Conservation (phyloP, 176 grass and related monocot genomes). For the Oryza longistaminata region DNA sequence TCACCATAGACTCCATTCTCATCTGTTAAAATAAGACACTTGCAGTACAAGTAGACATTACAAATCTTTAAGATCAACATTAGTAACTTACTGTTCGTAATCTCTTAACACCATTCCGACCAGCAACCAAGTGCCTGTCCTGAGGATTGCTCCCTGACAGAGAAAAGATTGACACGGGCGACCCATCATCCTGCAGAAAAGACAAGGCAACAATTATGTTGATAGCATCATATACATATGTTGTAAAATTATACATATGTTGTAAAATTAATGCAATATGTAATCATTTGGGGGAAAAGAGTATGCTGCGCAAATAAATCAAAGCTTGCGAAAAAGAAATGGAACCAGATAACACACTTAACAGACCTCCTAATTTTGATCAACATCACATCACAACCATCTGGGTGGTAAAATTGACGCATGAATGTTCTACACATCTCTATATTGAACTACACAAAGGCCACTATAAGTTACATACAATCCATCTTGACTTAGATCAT, state of each 20-base stretch:
- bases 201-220: constrained; percentile 33
- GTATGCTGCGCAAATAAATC: constrained; percentile 19
- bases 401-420: neutral
- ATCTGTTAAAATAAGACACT: neutral
- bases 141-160: constrained; percentile 87
- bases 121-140: constrained; percentile 91
- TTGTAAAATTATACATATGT: too few relatives aligned
- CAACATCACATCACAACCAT: neutral
- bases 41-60: constrained; percentile 24
- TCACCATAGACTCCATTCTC: neutral
- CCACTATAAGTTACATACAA: neutral
- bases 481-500: neutral
- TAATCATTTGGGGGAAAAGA: neutral
- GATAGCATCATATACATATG: constrained; percentile 1
- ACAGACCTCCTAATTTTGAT: neutral
- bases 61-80: neutral
- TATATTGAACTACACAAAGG: neutral
- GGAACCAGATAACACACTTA: neutral
- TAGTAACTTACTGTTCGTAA: constrained; percentile 70
- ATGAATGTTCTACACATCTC: neutral
- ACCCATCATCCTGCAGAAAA: constrained; percentile 88
- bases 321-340: neutral
- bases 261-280: constrained; percentile 6
- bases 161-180: constrained; percentile 89
- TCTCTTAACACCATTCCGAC: constrained; percentile 93